Percentiles rank a stretch among this genome's conserved stretches.
phyloP scores from a whole-genome alignment of 2,329 filamentous ascomycete genomes.

The Epichloe glyceriae region DNA sequence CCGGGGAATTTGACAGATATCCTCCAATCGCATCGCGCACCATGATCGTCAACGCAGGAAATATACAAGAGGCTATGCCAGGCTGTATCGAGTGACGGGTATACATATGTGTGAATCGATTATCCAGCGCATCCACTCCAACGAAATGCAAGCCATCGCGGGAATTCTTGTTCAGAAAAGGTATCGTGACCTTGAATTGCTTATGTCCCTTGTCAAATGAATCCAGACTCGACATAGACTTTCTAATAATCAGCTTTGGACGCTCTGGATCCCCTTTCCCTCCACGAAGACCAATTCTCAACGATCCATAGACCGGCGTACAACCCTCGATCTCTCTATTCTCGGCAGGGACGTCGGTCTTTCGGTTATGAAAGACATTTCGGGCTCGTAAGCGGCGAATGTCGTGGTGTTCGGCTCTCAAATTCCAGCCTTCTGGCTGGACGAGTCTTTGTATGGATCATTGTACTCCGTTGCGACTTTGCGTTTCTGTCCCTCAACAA shows the following conservation, averaged over 20 bases:
- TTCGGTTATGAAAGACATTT: conserved; percentile 37
- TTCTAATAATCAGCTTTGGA: conserved; percentile 30
- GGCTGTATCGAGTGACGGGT: conserved; percentile 69
- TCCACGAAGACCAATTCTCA: conserved; percentile 29
- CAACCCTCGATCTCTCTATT: conserved; percentile 42
- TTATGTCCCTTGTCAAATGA: conserved; percentile 25
- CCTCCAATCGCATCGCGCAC: conserved; percentile 73
- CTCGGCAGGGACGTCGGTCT: conserved; percentile 40
- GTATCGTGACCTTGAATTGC: conserved; percentile 46
- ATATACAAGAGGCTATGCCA: conserved; percentile 72
- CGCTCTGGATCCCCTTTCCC: conserved; percentile 26
- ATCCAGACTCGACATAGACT: conserved; percentile 24
- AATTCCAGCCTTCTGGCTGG: conserved; percentile 46
- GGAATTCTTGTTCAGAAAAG: conserved; percentile 63
- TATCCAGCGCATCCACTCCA: conserved; percentile 66
- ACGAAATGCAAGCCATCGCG: conserved; percentile 88
- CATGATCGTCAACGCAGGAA: conserved; percentile 87
- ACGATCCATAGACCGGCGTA: conserved; percentile 41
- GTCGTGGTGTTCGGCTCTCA: conserved; percentile 62
- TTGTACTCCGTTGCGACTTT: conserved; percentile 32
- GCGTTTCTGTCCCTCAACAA: conserved; percentile 22
- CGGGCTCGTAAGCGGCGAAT: conserved; percentile 55
- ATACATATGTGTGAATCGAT: conserved; percentile 81
- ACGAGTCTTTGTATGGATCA: conserved; percentile 57
- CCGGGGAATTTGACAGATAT: conserved; percentile 70